A percentile compares a stretch with the other conserved stretches of the same genome.
phyloP scores from a whole-genome alignment of 2,329 filamentous ascomycete species.

The Didymella exigua region DNA sequence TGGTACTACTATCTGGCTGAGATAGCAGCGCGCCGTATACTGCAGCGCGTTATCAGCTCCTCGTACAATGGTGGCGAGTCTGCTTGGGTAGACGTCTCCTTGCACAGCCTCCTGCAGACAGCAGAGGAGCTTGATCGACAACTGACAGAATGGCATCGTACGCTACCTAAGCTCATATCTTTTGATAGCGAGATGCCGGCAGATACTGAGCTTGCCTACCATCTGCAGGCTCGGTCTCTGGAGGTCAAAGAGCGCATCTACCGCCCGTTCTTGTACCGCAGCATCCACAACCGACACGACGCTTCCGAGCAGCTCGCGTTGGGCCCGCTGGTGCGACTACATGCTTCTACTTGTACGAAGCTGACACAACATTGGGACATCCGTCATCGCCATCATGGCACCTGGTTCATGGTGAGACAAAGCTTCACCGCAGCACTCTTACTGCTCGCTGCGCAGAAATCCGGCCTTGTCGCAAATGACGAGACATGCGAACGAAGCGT shows the following conservation, averaged over 20 bases:
- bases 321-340: slow-evolving; percentile 26
- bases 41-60: slow-evolving; percentile 8
- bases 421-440: slow-evolving; percentile 28
- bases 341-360: slow-evolving; percentile 25
- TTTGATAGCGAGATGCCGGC: slow-evolving; percentile 14
- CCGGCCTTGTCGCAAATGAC: slow-evolving; percentile 11
- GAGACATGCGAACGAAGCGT: slow-evolving; percentile 7
- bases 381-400: slow-evolving; percentile 44
- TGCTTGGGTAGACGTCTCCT: not conserved
- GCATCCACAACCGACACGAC: slow-evolving; percentile 25
- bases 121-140: slow-evolving; percentile 10
- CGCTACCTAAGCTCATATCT: slow-evolving; percentile 20
- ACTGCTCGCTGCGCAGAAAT: slow-evolving; percentile 33
- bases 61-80: not conserved
- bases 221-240: slow-evolving; percentile 16
- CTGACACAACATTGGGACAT: slow-evolving; percentile 16
- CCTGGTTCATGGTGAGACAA: slow-evolving; percentile 33
- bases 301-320: slow-evolving; percentile 12
- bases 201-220: slow-evolving; percentile 23
- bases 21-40: slow-evolving; percentile 7
- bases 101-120: not conserved
- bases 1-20: slow-evolving; percentile 13
- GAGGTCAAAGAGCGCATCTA: slow-evolving; percentile 36
- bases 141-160: slow-evolving; percentile 4
- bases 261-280: slow-evolving; percentile 40